phyloP scores from a whole-genome alignment of 164 flowering plant genomes.

The Nelumbo lutea region DNA sequence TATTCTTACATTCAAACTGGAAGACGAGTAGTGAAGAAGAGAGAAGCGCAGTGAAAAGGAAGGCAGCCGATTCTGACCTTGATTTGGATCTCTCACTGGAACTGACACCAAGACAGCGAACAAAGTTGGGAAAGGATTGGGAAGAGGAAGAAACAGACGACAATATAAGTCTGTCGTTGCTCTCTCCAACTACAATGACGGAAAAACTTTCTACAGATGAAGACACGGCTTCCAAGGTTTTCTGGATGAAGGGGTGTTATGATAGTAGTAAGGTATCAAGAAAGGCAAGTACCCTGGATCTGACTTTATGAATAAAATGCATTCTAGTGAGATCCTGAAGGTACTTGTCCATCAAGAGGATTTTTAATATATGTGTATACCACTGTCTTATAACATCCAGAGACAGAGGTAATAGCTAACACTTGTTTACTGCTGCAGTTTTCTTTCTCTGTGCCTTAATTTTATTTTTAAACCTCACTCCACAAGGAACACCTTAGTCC shows the following conservation, averaged over 20 bases:
- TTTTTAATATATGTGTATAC: not conserved
- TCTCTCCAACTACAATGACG: conserved; percentile 12
- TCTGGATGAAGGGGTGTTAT: conserved; percentile 25
- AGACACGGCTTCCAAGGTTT: conserved; percentile 9
- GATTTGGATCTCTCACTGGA: conserved; percentile 58
- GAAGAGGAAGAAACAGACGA: conserved; percentile 23
- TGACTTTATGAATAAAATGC: conserved; percentile 63
- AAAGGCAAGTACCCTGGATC: conserved; percentile 77
- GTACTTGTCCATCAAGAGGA: not conserved
- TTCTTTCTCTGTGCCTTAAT: not conserved
- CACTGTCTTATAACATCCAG: not conserved
- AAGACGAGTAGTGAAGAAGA: conserved; percentile 3
- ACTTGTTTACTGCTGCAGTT: not conserved
- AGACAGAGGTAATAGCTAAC: not conserved
- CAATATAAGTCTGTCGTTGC: conserved; percentile 44
- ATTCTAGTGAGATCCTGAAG: not conserved
- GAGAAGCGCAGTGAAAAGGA: conserved; percentile 26
- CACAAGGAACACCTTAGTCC: too few relatives aligned
- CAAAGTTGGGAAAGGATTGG: not conserved
- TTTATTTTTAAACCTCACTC: too few relatives aligned
- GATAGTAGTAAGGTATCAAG: conserved; percentile 14
- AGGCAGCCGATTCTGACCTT: conserved; percentile 28
- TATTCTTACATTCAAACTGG: not conserved
- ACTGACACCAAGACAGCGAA: conserved; percentile 15
- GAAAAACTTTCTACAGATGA: not conserved